Conservation (phyloP, 83 land plant genomes). For the Thuja plicata region DNA sequence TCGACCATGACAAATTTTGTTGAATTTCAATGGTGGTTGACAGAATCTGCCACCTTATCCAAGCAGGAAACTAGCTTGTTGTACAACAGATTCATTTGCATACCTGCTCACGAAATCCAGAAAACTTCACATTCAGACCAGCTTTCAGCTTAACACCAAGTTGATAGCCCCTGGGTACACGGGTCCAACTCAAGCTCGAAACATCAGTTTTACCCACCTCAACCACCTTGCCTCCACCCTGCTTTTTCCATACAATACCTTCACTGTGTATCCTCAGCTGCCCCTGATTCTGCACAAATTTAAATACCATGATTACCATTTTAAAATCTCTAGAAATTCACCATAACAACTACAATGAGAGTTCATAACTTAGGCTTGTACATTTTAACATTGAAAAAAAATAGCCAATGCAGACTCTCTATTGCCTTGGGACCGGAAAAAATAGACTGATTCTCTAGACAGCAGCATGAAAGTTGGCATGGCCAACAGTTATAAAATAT, state of each 20-base stretch:
- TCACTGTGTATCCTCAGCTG: conserved; percentile 43
- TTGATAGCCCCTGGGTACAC: conserved; percentile 49
- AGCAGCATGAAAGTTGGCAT: neutral
- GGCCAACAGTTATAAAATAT: neutral
- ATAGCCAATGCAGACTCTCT: neutral
- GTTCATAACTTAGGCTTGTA: neutral
- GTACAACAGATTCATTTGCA: neutral
- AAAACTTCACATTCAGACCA: conserved; percentile 46
- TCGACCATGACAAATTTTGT: too few species aligned
- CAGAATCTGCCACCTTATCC: neutral
- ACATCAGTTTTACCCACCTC: conserved; percentile 44
- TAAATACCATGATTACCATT: neutral
- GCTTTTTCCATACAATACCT: conserved; percentile 48
- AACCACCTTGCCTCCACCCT: conserved; percentile 60
- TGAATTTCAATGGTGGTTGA: neutral
- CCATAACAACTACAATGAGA: neutral
- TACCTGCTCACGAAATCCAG: conserved; percentile 58
- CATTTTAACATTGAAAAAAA: neutral
- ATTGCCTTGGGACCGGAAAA: neutral
- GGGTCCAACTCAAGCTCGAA: conserved; percentile 43
- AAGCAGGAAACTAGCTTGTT: neutral
- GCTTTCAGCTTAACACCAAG: conserved; percentile 44
- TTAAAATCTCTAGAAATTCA: neutral
- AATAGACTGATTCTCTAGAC: neutral
- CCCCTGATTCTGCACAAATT: conserved; percentile 43